Evolutionary conservation across 2,329 filamentous ascomycete genomes (phyloP).

Genomic region (Dactylellina sp.): DNA sequence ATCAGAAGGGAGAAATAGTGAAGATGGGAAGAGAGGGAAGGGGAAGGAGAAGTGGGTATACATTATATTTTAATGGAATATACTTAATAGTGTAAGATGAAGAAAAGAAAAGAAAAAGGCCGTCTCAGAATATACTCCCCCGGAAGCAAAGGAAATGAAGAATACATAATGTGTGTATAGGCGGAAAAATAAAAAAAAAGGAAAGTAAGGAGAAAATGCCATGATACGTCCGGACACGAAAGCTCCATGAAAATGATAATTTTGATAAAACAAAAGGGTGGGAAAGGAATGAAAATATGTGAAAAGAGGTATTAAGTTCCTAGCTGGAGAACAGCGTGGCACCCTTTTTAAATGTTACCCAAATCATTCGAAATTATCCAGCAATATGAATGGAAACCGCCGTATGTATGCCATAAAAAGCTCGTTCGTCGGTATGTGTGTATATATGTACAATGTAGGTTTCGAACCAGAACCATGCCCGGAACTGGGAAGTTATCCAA

Average conservation of each 20-base stretch:
- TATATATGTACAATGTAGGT: neutral
- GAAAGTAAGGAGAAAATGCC: neutral
- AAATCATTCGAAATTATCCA: conserved; percentile 2
- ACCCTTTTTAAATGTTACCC: too few relatives aligned
- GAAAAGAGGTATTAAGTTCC: conserved; percentile 1
- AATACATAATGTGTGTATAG: neutral
- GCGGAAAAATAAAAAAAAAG: conserved; percentile 31
- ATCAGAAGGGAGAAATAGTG: too few relatives aligned
- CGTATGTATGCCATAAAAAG: neutral
- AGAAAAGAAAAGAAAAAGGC: too few relatives aligned
- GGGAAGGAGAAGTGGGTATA: too few relatives aligned
- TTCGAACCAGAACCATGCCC: neutral
- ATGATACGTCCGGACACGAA: neutral
- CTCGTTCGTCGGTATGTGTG: neutral
- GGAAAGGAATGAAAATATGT: conserved; percentile 1
- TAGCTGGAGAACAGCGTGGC: too few relatives aligned
- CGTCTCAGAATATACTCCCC: too few relatives aligned
- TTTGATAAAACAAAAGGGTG: neutral
- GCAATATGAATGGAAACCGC: neutral
- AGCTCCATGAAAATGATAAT: conserved; percentile 16
- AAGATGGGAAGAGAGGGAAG: too few relatives aligned
- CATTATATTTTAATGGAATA: too few relatives aligned
- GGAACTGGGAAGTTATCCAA: neutral
- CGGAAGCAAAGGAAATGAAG: neutral
- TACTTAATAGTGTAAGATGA: too few relatives aligned